Evolutionary conservation across 352 stramenopile genomes (phyloP).

Genomic region (Phytopythium cucurbitacearum): DNA sequence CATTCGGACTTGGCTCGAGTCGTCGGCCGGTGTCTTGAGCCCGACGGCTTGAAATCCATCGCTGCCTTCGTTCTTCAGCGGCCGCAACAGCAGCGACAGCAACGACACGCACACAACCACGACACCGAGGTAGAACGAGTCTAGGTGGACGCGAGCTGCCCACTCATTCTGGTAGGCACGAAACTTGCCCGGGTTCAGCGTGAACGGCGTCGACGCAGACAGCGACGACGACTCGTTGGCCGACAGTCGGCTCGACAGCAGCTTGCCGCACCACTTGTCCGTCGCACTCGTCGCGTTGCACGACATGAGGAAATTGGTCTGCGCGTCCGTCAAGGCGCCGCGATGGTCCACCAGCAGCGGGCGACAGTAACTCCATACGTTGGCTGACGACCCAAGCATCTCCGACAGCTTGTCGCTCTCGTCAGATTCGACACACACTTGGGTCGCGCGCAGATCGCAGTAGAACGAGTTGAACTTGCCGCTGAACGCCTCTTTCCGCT

Average conservation of each 20-base stretch:
- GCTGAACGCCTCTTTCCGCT: conserved; percentile 1
- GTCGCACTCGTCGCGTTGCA: conserved; percentile 5
- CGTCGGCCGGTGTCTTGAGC: neutral
- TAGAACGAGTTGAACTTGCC: conserved; percentile 13
- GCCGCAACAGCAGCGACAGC: conserved; percentile 4
- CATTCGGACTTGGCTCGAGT: neutral
- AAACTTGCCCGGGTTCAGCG: conserved; percentile 10
- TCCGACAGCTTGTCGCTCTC: conserved; percentile 5
- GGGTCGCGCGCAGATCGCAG: conserved; percentile 12
- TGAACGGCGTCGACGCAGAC: conserved; percentile 5
- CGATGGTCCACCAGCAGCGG: conserved; percentile 8
- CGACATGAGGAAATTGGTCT: conserved; percentile 8
- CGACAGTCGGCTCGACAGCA: conserved; percentile 1
- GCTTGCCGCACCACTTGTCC: conserved; percentile 13
- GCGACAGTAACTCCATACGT: conserved; percentile 11
- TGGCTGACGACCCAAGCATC: conserved; percentile 6
- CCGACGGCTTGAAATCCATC: neutral
- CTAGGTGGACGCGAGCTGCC: conserved; percentile 5
- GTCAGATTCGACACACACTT: conserved; percentile 9
- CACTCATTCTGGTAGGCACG: conserved; percentile 7
- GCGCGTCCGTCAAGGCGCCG: neutral
- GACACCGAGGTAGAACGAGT: conserved; percentile 4
- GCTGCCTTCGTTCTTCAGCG: neutral
- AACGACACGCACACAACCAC: conserved; percentile 1
- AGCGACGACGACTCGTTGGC: conserved; percentile 1